phyloP scores from a whole-genome alignment of 1,139 yeast genomes.

The Debaryomyces fabryi region DNA sequence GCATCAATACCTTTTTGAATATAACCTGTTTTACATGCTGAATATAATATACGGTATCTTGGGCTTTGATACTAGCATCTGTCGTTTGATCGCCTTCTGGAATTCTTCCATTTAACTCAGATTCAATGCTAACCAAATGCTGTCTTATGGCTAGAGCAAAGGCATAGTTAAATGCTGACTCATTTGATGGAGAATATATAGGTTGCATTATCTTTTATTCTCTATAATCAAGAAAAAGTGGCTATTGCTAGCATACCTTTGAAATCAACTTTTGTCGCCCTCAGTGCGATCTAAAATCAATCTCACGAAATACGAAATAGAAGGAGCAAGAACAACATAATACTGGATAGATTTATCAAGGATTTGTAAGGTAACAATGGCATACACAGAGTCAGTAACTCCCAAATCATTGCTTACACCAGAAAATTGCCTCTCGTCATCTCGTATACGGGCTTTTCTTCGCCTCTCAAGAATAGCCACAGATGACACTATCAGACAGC shows the following conservation, averaged over 20 bases:
- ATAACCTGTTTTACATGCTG: conserved; percentile 10
- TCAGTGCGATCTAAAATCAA: background rate
- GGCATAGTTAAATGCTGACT: conserved; percentile 20
- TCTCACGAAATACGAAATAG: conserved; percentile 4
- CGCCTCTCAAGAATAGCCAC: conserved; percentile 40
- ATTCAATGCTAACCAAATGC: conserved; percentile 15
- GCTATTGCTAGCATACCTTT: background rate
- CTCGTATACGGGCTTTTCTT: conserved; percentile 42
- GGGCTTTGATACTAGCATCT: conserved; percentile 10
- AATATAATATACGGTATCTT: conserved; percentile 10
- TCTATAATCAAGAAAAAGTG: background rate
- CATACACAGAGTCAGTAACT: background rate
- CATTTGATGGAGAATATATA: conserved; percentile 9
- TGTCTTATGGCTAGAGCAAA: conserved; percentile 23
- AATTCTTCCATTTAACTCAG: conserved; percentile 2
- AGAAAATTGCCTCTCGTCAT: conserved; percentile 36
- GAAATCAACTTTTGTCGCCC: background rate
- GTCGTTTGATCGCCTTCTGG: conserved; percentile 5
- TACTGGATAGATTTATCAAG: background rate
- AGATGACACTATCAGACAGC: conserved; percentile 45
- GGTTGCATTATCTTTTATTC: conserved; percentile 6
- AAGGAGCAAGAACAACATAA: background rate
- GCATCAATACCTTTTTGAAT: conserved; percentile 9
- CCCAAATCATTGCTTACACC: conserved; percentile 24
- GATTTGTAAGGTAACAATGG: conserved; percentile 1